Evolutionary conservation across 2,329 filamentous ascomycete species (phyloP), one percentile per base, ranked within the genome.

Genomic region (Fusarium sp.): DNA sequence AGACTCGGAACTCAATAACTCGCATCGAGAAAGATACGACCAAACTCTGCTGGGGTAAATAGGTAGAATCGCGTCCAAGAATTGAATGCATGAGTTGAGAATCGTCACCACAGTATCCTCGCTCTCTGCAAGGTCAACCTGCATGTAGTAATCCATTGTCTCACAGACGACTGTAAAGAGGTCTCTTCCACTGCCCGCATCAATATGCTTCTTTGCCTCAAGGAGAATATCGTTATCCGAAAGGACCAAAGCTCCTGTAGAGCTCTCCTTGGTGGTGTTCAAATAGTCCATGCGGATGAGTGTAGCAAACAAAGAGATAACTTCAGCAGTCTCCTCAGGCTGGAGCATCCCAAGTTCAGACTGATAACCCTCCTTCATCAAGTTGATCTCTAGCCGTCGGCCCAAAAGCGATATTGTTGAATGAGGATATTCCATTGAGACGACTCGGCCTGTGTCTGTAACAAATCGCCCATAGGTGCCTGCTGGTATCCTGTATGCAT

Each of bases 31-130:
- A 72, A 99, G 85, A 76, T 95, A 92, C 5, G 95, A 94, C 94
- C 96, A 98, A 8, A 97, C 89, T 61, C 94, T 86, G 57, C 91
- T 91, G 1, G 96, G 95, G 50, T 91, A 88, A n/a, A 86, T 91
- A 71, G 85, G 84, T 25, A 96, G 79, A 18, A 96, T 81, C 4
- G 90, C 88, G 69, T 91, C 87, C 36, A 97, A 81, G 73, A 98
- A 97, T 52, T 93, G 90, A 21, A 94, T 80, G 75, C 93, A 97
- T 23, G 91, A 88, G 13, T 83, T 82, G 56, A 90, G 77, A 46
- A 94, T 85, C 3, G 90, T 84, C 27, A 96, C 83, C 35, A 89
- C 87, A 40, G 90, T 80, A 13, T 88, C 87, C 39, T 89, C 88
- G n/a, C 87, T 84, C 36, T 85, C 82, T 15, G 78, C 77, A 21